Percentiles rank a stretch among this genome's conserved stretches.
Conservation (phyloP, 306 rosid species). For the Fagus sylvatica region DNA sequence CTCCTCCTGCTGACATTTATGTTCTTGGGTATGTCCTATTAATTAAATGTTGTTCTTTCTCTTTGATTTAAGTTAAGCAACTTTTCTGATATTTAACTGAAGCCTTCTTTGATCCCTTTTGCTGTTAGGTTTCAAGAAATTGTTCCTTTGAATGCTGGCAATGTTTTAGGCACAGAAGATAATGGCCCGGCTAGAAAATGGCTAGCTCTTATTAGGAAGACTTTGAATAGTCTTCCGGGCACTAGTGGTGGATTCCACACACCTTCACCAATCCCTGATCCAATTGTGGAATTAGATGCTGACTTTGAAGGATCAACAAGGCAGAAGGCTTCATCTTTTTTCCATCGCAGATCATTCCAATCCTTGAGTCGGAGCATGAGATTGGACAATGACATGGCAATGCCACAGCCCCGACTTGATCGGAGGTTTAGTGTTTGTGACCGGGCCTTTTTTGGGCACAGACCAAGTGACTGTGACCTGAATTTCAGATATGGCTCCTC, state of each 20-base stretch:
- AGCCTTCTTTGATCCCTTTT: constrained; percentile 15
- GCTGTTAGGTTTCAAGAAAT: constrained; percentile 91
- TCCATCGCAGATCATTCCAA: constrained; percentile 89
- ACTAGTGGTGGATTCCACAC: constrained; percentile 69
- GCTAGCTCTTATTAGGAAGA: constrained; percentile 84
- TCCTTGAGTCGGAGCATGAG: constrained; percentile 97
- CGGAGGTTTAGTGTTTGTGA: constrained; percentile 85
- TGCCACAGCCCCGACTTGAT: constrained; percentile 70
- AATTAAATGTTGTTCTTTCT: constrained; percentile 11
- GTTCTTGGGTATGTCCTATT: constrained; percentile 76
- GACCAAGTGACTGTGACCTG: constrained; percentile 81
- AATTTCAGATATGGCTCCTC: constrained; percentile 81
- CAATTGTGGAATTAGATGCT: constrained; percentile 76
- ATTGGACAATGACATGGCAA: constrained; percentile 73
- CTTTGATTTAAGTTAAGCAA: constrained; percentile 9
- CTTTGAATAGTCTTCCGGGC: constrained; percentile 89
- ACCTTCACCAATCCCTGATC: constrained; percentile 87
- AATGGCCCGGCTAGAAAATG: constrained; percentile 97
- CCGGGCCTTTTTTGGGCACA: constrained; percentile 67
- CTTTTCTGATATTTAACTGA: constrained; percentile 2
- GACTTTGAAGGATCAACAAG: constrained; percentile 89
- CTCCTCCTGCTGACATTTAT: constrained; percentile 92
- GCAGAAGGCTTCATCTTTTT: constrained; percentile 79
- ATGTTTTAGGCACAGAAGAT: constrained; percentile 97
- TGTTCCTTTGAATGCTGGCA: constrained; percentile 98